phyloP scores from a whole-genome alignment of 805 yeast species.

The Yarrowia hollandica region DNA sequence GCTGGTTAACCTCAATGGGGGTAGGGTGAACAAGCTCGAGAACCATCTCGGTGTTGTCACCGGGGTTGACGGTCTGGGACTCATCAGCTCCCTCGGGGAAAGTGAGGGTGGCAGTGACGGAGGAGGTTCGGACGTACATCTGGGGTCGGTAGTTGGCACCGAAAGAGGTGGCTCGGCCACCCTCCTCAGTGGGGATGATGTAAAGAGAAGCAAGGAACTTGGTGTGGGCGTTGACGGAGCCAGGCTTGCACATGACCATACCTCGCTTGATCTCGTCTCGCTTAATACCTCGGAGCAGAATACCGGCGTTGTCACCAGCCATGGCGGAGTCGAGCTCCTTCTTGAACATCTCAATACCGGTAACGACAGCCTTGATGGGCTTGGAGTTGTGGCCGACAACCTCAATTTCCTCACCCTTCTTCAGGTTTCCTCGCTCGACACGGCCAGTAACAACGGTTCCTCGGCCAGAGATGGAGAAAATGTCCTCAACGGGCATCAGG shows the following conservation, averaged over 20 bases:
- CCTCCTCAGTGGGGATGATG: slow-evolving; percentile 93
- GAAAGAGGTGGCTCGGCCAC: slow-evolving; percentile 98
- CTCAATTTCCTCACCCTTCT: slow-evolving; percentile 98
- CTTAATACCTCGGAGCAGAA: slow-evolving; percentile 95
- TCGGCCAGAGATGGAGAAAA: slow-evolving; percentile 98
- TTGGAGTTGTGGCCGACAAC: slow-evolving; percentile 87
- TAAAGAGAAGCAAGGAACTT: slow-evolving; percentile 92
- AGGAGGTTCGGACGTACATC: slow-evolving; percentile 93
- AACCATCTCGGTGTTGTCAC: slow-evolving; percentile 97
- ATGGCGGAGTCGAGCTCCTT: slow-evolving; percentile 95
- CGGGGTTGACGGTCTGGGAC: slow-evolving; percentile 91
- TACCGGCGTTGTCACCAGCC: slow-evolving; percentile 99
- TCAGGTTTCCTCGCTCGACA: slow-evolving; percentile 96
- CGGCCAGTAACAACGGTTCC: slow-evolving; percentile 99
- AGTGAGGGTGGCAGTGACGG: slow-evolving; percentile 83
- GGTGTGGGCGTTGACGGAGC: slow-evolving; percentile 86
- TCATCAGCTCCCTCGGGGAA: slow-evolving; percentile 88
- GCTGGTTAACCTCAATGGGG: slow-evolving; percentile 93
- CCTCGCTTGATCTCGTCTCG: slow-evolving; percentile 97
- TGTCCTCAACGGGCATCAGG: slow-evolving; percentile 96
- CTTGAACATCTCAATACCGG: slow-evolving; percentile 99
- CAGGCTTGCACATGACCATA: slow-evolving; percentile 95
- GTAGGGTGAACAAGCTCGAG: slow-evolving; percentile 87
- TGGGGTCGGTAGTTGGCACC: slow-evolving; percentile 98
- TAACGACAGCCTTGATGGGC: slow-evolving; percentile 89